Conservation (phyloP, 805 yeast genomes). For the Starmerella potacharoeniae region DNA sequence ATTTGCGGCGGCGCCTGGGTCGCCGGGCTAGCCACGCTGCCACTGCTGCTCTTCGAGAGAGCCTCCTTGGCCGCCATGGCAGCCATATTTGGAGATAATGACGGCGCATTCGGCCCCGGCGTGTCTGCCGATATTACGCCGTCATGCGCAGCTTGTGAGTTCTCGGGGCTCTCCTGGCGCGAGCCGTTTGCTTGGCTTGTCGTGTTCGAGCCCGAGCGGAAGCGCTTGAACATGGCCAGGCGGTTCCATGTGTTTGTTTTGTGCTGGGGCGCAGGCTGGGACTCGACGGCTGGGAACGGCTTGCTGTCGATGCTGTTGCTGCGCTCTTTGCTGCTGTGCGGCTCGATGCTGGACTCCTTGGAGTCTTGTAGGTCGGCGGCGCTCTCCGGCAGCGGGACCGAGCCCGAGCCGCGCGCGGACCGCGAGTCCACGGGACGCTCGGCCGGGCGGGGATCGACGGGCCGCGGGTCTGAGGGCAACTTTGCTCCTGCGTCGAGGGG, state of each 20-base stretch:
- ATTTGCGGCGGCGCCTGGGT: background rate
- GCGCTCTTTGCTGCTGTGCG: background rate
- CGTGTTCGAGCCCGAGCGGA: constrained; percentile 15
- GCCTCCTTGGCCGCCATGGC: constrained; percentile 17
- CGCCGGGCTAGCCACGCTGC: background rate
- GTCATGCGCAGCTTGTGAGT: background rate
- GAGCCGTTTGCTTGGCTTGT: background rate
- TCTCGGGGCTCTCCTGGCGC: constrained; percentile 2
- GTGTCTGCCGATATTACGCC: background rate
- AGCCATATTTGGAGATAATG: constrained; percentile 6
- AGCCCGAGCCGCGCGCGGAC: background rate
- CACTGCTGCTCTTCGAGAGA: constrained; percentile 4
- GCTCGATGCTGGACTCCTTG: constrained; percentile 2
- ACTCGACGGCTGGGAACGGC: background rate
- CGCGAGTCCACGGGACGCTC: too few species aligned
- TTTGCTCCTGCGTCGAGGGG: background rate
- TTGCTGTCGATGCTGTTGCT: background rate
- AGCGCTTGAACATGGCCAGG: constrained; percentile 14
- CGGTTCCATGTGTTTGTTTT: constrained; percentile 14
- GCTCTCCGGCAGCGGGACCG: background rate
- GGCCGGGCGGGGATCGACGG: too few species aligned
- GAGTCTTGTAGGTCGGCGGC: background rate
- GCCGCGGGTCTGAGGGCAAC: background rate
- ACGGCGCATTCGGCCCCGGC: background rate
- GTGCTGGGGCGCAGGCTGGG: constrained; percentile 1